These are phyloP conservation scores for Mucor piriformis DNA, from an alignment of 371 early-diverging fungal genomes.

Conservation along the genomic window DNA sequence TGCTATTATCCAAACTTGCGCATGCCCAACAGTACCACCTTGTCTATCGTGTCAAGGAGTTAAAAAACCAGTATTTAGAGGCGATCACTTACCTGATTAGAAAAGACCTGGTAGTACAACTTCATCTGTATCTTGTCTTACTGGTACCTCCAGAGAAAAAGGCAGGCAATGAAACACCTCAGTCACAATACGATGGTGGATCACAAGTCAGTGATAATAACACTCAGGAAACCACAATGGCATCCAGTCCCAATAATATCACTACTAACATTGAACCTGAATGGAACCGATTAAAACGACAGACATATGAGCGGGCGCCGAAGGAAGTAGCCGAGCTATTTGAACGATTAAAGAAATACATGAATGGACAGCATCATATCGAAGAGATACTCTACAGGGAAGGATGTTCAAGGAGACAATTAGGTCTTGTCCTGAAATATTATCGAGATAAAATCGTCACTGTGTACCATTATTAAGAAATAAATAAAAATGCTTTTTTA, in stretches of 20 bases:
- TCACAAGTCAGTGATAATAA: neutral
- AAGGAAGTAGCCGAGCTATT: conserved; percentile 66
- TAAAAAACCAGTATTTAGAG: conserved; percentile 75
- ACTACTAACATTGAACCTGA: conserved; percentile 34
- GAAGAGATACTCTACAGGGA: conserved; percentile 86
- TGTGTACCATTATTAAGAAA: conserved; percentile 43
- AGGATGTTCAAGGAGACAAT: conserved; percentile 65
- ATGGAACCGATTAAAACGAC: conserved; percentile 33
- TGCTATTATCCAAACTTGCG: conserved; percentile 73
- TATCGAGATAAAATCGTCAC: conserved; percentile 62
- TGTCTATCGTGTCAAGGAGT: conserved; percentile 68
- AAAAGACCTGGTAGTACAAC: conserved; percentile 76
- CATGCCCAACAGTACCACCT: conserved; percentile 72
- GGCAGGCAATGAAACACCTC: conserved; percentile 13
- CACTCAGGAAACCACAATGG: neutral
- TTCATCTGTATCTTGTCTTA: conserved; percentile 81
- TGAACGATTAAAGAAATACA: conserved; percentile 70
- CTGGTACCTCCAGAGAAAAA: conserved; percentile 51
- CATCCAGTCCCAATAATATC: conserved; percentile 34
- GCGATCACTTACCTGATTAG: conserved; percentile 81
- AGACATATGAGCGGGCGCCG: conserved; percentile 48
- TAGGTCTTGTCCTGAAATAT: conserved; percentile 60
- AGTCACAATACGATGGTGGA: conserved; percentile 9
- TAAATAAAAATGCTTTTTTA: neutral
- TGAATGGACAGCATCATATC: conserved; percentile 79